A percentile compares a stretch with the other conserved stretches of the same genome.
These are phyloP conservation scores for Sungouiella thailandica DNA, from an alignment of 805 yeast genomes.

Conservation along the genomic window DNA sequence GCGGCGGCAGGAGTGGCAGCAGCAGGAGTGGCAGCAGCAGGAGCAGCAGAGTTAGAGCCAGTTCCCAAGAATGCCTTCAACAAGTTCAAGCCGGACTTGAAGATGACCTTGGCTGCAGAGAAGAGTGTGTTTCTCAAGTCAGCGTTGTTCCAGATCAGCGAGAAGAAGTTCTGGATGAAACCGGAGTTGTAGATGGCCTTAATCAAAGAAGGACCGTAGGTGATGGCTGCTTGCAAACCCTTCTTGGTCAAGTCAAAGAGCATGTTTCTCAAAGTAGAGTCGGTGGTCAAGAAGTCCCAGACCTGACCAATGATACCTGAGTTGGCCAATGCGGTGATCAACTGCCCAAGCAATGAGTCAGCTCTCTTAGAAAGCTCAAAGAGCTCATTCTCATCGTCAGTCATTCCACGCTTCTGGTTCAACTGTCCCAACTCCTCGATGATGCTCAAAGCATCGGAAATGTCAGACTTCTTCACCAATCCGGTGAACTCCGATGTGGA, in stretches of 20 bases:
- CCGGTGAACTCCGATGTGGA: slow-evolving; percentile 13
- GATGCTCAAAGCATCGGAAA: slow-evolving; percentile 27
- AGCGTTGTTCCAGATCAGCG: slow-evolving; percentile 25
- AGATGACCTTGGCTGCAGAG: slow-evolving; percentile 28
- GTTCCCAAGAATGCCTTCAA: slow-evolving; percentile 17
- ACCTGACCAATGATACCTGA: slow-evolving; percentile 37
- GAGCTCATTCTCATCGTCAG: slow-evolving; percentile 24
- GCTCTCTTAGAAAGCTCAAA: slow-evolving; percentile 29
- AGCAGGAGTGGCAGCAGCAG: slow-evolving; percentile 7
- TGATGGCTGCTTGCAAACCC: slow-evolving; percentile 29
- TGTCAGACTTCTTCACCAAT: slow-evolving; percentile 33
- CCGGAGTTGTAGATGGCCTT: slow-evolving; percentile 40
- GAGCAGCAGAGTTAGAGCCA: no score
- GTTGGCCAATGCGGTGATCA: slow-evolving; percentile 30
- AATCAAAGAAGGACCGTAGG: slow-evolving; percentile 38
- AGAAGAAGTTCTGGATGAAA: slow-evolving; percentile 29
- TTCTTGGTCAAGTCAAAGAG: slow-evolving; percentile 24
- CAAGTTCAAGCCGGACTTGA: slow-evolving; percentile 28
- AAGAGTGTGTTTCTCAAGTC: slow-evolving; percentile 31
- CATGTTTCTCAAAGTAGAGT: slow-evolving; percentile 23
- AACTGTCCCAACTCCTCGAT: slow-evolving; percentile 29
- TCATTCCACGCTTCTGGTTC: slow-evolving; percentile 33
- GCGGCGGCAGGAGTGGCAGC: slow-evolving; percentile 16
- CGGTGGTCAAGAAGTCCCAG: slow-evolving; percentile 30
- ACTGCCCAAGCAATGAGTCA: slow-evolving; percentile 30